Conservation (phyloP, 106 monocot genomes). For the Phalaenopsis equestris region DNA sequence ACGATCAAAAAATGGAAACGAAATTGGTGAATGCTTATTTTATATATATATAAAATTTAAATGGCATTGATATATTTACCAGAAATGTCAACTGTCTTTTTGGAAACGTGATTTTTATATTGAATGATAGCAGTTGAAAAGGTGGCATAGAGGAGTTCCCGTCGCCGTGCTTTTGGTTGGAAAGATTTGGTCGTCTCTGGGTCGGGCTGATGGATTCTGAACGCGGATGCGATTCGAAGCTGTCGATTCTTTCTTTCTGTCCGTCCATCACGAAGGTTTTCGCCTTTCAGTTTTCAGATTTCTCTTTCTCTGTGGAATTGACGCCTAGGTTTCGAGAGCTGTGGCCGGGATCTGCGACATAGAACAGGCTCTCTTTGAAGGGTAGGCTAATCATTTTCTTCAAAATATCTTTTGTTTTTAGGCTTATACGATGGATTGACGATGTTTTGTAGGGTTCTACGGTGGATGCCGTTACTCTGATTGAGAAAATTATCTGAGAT, state of each 20-base stretch:
- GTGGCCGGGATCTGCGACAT: neutral
- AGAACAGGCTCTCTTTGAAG: neutral
- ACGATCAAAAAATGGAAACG: too few relatives aligned
- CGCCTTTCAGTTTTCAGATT: neutral
- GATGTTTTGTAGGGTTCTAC: neutral
- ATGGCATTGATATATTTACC: too few relatives aligned
- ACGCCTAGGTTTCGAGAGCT: neutral
- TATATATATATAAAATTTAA: too few relatives aligned
- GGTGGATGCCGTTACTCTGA: neutral
- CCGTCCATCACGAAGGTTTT: neutral
- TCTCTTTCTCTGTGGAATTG: neutral
- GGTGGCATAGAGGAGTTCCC: neutral
- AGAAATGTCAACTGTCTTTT: too few relatives aligned
- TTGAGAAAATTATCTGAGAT: neutral
- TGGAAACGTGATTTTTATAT: too few relatives aligned
- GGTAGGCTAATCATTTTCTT: neutral
- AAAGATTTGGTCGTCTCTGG: too few relatives aligned
- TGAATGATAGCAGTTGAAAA: too few relatives aligned
- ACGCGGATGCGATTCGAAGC: neutral
- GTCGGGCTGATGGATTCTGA: neutral
- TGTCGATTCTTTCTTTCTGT: neutral
- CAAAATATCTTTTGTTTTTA: neutral
- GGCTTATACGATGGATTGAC: neutral
- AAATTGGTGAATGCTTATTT: too few relatives aligned
- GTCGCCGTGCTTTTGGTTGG: neutral